Conservation (phyloP, 805 yeast species). For the Yarrowia osloensis region DNA sequence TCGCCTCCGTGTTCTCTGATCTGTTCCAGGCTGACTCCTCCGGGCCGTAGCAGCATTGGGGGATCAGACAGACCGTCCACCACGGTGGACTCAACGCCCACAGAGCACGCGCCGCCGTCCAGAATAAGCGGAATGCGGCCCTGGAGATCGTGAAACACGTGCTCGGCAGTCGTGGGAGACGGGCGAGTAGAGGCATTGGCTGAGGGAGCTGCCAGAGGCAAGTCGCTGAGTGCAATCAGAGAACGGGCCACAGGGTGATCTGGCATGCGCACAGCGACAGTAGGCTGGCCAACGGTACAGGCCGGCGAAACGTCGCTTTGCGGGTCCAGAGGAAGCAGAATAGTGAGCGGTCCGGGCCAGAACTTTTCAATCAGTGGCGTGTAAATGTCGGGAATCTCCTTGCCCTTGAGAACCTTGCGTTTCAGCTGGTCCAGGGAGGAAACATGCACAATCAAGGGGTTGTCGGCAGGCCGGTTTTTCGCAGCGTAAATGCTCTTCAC, state of each 20-base stretch:
- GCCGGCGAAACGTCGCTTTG: conserved; percentile 53
- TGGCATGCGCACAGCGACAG: conserved; percentile 92
- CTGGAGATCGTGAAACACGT: conserved; percentile 76
- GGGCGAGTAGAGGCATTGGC: conserved; percentile 97
- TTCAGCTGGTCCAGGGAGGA: conserved; percentile 74
- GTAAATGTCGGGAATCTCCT: conserved; percentile 66
- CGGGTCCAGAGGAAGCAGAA: conserved; percentile 66
- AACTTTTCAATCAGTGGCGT: conserved; percentile 61
- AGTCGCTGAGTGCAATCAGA: conserved; percentile 75
- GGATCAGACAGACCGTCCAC: conserved; percentile 85
- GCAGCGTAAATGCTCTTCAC: conserved; percentile 80
- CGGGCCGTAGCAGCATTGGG: conserved; percentile 89
- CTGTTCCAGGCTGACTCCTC: conserved; percentile 84
- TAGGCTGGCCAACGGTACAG: conserved; percentile 84
- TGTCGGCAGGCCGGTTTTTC: conserved; percentile 92
- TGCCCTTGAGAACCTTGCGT: conserved; percentile 53
- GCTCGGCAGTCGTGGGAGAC: conserved; percentile 85
- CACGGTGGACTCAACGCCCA: conserved; percentile 94
- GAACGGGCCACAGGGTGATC: conserved; percentile 88
- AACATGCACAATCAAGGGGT: conserved; percentile 89
- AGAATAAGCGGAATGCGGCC: conserved; percentile 80
- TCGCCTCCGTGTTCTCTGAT: conserved; percentile 66
- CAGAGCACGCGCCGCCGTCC: conserved; percentile 87
- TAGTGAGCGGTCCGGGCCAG: conserved; percentile 98
- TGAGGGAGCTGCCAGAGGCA: conserved; percentile 96